phyloP scores from a whole-genome alignment of 2,329 filamentous ascomycete species.

The Neodidymelliopsis sp. region DNA sequence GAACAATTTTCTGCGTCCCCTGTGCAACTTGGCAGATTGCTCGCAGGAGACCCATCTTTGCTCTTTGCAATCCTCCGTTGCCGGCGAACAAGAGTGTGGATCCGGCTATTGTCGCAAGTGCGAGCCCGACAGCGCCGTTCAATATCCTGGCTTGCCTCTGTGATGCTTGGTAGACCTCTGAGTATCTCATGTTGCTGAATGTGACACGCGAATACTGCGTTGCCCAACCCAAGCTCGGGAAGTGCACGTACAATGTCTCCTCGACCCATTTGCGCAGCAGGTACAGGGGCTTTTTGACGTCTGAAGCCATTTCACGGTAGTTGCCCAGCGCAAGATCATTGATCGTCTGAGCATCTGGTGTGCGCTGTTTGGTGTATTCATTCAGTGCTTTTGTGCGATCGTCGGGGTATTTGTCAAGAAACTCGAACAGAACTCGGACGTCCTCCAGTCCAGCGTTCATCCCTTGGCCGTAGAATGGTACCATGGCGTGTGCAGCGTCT shows the following conservation, averaged over 20 bases:
- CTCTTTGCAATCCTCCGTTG: constrained; percentile 29
- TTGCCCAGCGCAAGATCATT: constrained; percentile 91
- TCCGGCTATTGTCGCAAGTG: constrained; percentile 24
- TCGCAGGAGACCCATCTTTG: constrained; percentile 38
- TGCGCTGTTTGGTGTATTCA: constrained; percentile 77
- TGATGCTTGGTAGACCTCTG: constrained; percentile 76
- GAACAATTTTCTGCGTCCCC: constrained; percentile 26
- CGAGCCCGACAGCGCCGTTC: constrained; percentile 38
- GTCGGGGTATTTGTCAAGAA: constrained; percentile 72
- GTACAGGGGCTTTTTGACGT: constrained; percentile 80
- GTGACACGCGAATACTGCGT: constrained; percentile 93
- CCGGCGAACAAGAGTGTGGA: constrained; percentile 33
- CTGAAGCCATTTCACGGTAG: constrained; percentile 91
- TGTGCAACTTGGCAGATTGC: constrained; percentile 38
- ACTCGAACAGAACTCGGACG: constrained; percentile 83
- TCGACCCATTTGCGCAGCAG: constrained; percentile 84
- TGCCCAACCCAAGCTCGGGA: constrained; percentile 83
- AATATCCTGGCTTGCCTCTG: constrained; percentile 52
- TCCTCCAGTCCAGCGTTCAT: constrained; percentile 98
- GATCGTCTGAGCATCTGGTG: constrained; percentile 84
- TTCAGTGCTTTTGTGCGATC: constrained; percentile 62
- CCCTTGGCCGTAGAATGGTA: constrained; percentile 97
- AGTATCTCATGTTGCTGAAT: constrained; percentile 92
- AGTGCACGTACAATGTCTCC: constrained; percentile 77
- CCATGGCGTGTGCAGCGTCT: constrained; percentile 96